These are phyloP conservation scores for Suhomyces xylopsoci DNA, from an alignment of 805 yeast species.

Conservation along the genomic window DNA sequence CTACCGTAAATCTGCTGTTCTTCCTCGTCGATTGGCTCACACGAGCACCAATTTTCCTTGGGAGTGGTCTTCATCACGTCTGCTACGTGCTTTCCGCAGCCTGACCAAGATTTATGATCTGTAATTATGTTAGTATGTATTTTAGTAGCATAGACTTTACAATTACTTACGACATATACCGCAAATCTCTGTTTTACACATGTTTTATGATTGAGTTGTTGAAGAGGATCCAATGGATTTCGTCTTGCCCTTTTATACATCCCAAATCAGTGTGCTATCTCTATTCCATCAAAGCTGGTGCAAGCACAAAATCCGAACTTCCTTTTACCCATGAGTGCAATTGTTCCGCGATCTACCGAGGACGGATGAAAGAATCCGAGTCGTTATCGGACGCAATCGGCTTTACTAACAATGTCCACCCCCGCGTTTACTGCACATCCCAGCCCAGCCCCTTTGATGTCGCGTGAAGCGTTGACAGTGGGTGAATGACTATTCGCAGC, in stretches of 20 bases:
- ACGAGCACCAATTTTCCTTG: constrained; percentile 51
- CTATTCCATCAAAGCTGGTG: neutral
- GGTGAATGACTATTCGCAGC: neutral
- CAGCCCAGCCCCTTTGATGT: neutral
- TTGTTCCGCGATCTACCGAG: constrained; percentile 2
- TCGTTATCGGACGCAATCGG: neutral
- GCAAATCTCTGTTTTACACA: constrained; percentile 39
- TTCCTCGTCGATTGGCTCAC: constrained; percentile 43
- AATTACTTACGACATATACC: constrained; percentile 30
- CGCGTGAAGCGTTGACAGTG: neutral
- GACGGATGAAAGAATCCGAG: neutral
- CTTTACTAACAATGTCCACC: neutral
- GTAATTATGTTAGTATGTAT: constrained; percentile 1
- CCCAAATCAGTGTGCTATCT: neutral
- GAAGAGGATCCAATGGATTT: neutral
- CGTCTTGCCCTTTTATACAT: neutral
- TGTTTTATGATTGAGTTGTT: constrained; percentile 6
- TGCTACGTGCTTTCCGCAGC: constrained; percentile 57
- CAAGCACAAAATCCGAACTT: neutral
- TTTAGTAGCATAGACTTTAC: neutral
- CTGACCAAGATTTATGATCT: constrained; percentile 60
- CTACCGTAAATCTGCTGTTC: constrained; percentile 16
- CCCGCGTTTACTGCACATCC: neutral
- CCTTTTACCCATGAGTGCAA: neutral
- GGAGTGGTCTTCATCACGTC: constrained; percentile 53